Conservation (phyloP, 805 yeast genomes). For the Wickerhamomyces kurtzmanii region DNA sequence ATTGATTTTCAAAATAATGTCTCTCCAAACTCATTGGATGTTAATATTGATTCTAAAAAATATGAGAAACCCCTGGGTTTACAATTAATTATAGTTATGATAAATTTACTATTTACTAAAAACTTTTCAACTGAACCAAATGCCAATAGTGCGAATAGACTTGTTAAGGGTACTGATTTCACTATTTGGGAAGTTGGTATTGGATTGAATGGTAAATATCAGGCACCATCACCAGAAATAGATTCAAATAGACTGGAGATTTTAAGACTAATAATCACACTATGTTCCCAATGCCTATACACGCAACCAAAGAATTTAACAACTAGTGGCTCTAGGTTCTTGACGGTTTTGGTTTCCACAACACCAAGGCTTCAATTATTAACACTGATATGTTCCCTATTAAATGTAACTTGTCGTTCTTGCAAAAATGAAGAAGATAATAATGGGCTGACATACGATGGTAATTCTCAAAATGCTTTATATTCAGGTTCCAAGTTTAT, state of each 20-base stretch:
- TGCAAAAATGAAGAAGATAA: slow-evolving; percentile 27
- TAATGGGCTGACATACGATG: slow-evolving; percentile 30
- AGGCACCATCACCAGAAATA: slow-evolving; percentile 26
- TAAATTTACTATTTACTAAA: slow-evolving; percentile 41
- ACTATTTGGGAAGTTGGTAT: slow-evolving; percentile 79
- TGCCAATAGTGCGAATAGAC: slow-evolving; percentile 1
- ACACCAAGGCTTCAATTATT: slow-evolving; percentile 37
- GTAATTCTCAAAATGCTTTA: slow-evolving; percentile 17
- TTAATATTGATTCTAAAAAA: slow-evolving; percentile 7
- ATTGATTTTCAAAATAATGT: slow-evolving; percentile 5
- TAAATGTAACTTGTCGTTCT: slow-evolving; percentile 53
- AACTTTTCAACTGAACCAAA: slow-evolving; percentile 40
- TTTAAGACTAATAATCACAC: slow-evolving; percentile 46
- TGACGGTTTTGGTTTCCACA: slow-evolving; percentile 42
- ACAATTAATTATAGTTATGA: slow-evolving; percentile 24
- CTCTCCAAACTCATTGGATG: slow-evolving; percentile 11
- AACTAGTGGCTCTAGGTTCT: slow-evolving; percentile 46
- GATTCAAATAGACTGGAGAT: slow-evolving; percentile 65
- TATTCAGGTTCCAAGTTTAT: slow-evolving; percentile 14
- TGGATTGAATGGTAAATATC: slow-evolving; percentile 28
- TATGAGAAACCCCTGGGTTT: slow-evolving; percentile 19
- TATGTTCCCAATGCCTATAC: slow-evolving; percentile 58
- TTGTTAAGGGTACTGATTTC: slow-evolving; percentile 22
- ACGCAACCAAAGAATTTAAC: slow-evolving; percentile 29
- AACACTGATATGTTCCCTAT: slow-evolving; percentile 55